These are phyloP conservation scores for Tricholoma flavovirens DNA, from an alignment of 768 basidiomycete genomes.

Conservation along the genomic window DNA sequence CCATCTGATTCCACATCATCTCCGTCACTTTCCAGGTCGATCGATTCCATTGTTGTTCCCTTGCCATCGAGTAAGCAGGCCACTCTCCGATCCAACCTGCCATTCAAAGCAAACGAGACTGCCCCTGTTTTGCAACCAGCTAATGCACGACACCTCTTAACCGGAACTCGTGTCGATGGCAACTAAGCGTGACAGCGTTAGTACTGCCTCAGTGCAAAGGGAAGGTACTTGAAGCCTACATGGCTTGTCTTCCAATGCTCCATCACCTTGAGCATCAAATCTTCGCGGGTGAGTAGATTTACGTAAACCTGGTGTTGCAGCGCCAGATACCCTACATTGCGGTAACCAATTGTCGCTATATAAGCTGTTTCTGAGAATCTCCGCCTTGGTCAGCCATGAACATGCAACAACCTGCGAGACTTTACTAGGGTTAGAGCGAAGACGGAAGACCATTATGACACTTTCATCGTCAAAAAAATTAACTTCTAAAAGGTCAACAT, in stretches of 20 bases:
- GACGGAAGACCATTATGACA: constrained; percentile 59
- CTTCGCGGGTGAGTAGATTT: constrained; percentile 53
- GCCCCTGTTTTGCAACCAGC: constrained; percentile 44
- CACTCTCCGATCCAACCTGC: constrained; percentile 65
- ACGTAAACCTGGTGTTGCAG: constrained; percentile 45
- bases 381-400: constrained; percentile 31
- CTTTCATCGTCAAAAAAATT: constrained; percentile 79
- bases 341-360: constrained; percentile 62
- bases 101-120: constrained; percentile 67
- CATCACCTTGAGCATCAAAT: constrained; percentile 55
- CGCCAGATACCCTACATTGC: constrained; percentile 52
- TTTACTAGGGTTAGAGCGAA: constrained; percentile 15
- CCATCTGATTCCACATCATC: constrained; percentile 38
- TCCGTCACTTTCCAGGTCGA: constrained; percentile 72
- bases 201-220: constrained; percentile 21
- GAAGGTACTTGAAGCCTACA: constrained; percentile 40
- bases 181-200: constrained; percentile 41
- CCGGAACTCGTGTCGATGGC: constrained; percentile 39
- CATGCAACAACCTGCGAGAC: not conserved
- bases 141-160: constrained; percentile 54
- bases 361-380: constrained; percentile 42
- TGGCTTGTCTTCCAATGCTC: constrained; percentile 54
- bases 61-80: constrained; percentile 66
- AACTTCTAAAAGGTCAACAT: constrained; percentile 53
- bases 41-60: constrained; percentile 60